Evolutionary conservation across 2,329 filamentous ascomycete genomes (phyloP).

Genomic region (Xylariaceae sp.): DNA sequence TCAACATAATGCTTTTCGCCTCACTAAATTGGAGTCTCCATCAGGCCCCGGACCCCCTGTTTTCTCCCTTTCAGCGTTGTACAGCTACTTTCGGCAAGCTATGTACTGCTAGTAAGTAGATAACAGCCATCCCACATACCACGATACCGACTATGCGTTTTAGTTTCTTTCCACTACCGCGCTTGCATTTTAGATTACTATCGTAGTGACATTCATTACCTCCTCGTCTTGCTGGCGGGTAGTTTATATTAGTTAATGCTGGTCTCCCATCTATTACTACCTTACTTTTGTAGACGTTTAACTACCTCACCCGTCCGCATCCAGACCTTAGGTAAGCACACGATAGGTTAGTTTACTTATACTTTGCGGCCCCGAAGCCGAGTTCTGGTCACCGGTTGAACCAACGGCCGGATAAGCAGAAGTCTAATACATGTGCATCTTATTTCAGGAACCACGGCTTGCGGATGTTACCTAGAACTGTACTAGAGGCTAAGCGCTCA

Average conservation of each 20-base stretch:
- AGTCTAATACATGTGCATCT: too few species aligned
- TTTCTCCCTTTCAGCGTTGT: neutral
- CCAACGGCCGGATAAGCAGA: too few species aligned
- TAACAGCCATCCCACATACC: neutral
- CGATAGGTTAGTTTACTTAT: too few species aligned
- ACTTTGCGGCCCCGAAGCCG: too few species aligned
- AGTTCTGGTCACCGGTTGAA: too few species aligned
- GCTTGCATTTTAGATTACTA: neutral
- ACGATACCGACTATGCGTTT: neutral
- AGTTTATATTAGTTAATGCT: neutral
- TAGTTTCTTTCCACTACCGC: neutral
- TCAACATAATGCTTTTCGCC: neutral
- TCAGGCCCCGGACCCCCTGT: neutral
- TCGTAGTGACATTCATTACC: neutral
- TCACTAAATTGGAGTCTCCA: neutral
- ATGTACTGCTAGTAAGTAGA: too few species aligned
- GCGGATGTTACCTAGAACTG: too few species aligned
- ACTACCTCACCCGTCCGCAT: too few species aligned
- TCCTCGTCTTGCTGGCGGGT: neutral
- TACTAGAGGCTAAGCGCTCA: too few species aligned
- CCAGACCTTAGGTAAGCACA: too few species aligned
- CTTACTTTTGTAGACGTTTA: too few species aligned
- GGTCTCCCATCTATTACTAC: neutral
- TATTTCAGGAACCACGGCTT: too few species aligned
- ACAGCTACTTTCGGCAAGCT: neutral